Conservation (phyloP, 2,329 filamentous ascomycete species). For the Cladosporium sphaerospermum region DNA sequence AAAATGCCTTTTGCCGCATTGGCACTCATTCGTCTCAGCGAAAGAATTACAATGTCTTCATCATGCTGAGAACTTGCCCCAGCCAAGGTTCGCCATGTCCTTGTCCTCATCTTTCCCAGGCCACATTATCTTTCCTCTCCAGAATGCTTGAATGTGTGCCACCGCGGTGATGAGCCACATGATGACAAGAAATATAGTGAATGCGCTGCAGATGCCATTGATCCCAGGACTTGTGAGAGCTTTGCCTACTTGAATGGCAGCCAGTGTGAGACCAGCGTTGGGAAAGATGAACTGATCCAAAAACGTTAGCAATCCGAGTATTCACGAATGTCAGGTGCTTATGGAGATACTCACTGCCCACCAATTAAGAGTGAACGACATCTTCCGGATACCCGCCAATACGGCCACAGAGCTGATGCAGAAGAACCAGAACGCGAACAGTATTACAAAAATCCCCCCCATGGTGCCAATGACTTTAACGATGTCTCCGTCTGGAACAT, state of each 20-base stretch:
- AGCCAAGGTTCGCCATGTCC: conserved; percentile 7
- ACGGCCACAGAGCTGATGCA: conserved; percentile 19
- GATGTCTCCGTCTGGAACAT: conserved; percentile 16
- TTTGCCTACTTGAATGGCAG: conserved; percentile 51
- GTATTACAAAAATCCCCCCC: conserved; percentile 42
- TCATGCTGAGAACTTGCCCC: conserved; percentile 9
- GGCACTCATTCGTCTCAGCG: too few species aligned
- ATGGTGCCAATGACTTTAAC: conserved; percentile 23
- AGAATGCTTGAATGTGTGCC: conserved; percentile 46
- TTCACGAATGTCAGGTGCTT: background rate
- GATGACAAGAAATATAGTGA: conserved; percentile 50
- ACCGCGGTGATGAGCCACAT: conserved; percentile 51
- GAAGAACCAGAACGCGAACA: conserved; percentile 45
- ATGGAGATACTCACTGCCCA: conserved; percentile 38
- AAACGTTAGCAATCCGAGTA: background rate
- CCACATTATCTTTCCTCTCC: conserved; percentile 48
- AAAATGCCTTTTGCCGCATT: too few species aligned
- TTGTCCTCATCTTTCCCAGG: conserved; percentile 56
- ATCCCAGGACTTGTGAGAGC: conserved; percentile 46
- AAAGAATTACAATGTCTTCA: too few species aligned
- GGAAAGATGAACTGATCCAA: conserved; percentile 52
- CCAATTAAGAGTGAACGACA: conserved; percentile 44
- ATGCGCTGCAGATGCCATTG: conserved; percentile 47
- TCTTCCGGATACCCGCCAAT: conserved; percentile 15
- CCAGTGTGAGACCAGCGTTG: conserved; percentile 58